These are phyloP conservation scores for Xylaria sp. DNA, from an alignment of 2,329 filamentous ascomycete genomes.

Conservation along the genomic window DNA sequence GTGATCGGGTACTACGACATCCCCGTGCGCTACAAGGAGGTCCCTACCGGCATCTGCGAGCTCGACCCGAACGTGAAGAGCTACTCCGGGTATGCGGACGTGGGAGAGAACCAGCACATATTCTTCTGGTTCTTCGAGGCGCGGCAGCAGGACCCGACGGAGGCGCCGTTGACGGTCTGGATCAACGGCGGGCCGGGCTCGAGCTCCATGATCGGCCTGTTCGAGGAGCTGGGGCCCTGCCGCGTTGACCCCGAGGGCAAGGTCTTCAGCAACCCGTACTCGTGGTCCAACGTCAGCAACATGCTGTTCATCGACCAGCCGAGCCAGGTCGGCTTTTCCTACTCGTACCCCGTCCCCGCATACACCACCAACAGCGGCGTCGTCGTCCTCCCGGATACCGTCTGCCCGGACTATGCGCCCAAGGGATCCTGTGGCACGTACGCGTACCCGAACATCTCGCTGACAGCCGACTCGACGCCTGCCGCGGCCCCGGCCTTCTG, in stretches of 20 bases:
- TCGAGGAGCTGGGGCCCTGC: constrained; percentile 57
- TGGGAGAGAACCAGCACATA: constrained; percentile 53
- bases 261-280: constrained; percentile 64
- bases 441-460: constrained; percentile 58
- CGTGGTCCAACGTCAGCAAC: constrained; percentile 69
- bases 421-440: constrained; percentile 64
- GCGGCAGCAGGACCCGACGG: constrained; percentile 54
- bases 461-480: constrained; percentile 63
- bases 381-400: constrained; percentile 56
- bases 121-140: constrained; percentile 64
- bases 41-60: constrained; percentile 58
- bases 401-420: constrained; percentile 61
- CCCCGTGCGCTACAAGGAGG: constrained; percentile 59
- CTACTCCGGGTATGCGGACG: constrained; percentile 57
- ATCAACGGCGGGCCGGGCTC: constrained; percentile 64
- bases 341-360: constrained; percentile 51
- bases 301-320: constrained; percentile 71
- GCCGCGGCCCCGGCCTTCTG: constrained; percentile 68
- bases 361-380: constrained; percentile 48
- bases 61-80: constrained; percentile 54
- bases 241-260: constrained; percentile 56
- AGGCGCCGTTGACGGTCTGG: constrained; percentile 62
- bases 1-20: constrained; percentile 49
- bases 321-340: constrained; percentile 66
- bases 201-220: constrained; percentile 65